Evolutionary conservation across 2,329 filamentous ascomycete species (phyloP).

Genomic region (Botrytis deweyae): DNA sequence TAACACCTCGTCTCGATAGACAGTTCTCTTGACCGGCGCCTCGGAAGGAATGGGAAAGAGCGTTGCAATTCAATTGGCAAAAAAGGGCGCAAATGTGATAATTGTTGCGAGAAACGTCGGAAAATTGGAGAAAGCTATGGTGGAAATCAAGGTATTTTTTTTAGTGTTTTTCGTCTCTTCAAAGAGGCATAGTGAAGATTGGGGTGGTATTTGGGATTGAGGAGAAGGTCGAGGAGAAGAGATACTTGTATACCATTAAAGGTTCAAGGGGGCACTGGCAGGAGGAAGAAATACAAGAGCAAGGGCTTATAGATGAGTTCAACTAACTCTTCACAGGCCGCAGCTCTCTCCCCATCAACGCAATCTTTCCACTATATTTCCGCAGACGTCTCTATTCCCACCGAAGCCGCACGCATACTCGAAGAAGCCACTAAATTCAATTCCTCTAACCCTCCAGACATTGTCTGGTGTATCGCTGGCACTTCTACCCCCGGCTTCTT

Average conservation of each 20-base stretch:
- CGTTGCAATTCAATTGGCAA: conserved; percentile 70
- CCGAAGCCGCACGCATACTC: conserved; percentile 70
- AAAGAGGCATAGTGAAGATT: not conserved
- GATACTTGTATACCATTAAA: not conserved
- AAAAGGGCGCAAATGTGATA: conserved; percentile 82
- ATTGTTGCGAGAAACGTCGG: conserved; percentile 75
- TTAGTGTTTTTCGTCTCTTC: conserved; percentile 21
- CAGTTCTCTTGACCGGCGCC: conserved; percentile 82
- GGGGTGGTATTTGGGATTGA: not conserved
- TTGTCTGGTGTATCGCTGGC: conserved; percentile 91
- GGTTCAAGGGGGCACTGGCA: not conserved
- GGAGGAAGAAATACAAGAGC: not conserved
- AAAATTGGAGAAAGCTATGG: conserved; percentile 72
- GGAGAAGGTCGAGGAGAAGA: not conserved
- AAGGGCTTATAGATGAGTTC: not conserved
- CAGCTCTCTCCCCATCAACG: conserved; percentile 60
- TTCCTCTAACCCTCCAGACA: conserved; percentile 67
- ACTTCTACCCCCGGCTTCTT: conserved; percentile 73
- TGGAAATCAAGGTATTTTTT: conserved; percentile 59
- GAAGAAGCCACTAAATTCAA: conserved; percentile 78
- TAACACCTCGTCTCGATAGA: conserved; percentile 52
- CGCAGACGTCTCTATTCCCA: conserved; percentile 72
- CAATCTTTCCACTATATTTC: conserved; percentile 84
- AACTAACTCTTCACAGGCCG: conserved; percentile 48
- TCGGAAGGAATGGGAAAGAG: conserved; percentile 90